Base-by-base conservation (phyloP, 179 eudicot species). In the Sideroxylon spinosum region DNA sequence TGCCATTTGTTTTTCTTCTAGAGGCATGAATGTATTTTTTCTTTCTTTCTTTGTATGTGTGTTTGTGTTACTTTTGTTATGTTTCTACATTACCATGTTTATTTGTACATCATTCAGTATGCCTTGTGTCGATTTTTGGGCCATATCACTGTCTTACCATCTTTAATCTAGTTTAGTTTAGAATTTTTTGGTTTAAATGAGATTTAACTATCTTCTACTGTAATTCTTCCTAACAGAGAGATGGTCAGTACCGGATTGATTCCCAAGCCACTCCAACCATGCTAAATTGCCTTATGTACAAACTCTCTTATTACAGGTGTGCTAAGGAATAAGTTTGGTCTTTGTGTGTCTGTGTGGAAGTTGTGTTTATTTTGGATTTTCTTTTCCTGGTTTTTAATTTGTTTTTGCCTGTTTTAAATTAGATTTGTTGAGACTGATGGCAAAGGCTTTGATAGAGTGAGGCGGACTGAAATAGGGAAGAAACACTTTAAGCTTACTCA, bases 401-500 rank as follows among this genome's bases (percentile, higher is more conserved):
- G 59, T 59, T 76, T 63, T 73, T 32, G 25, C 57, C 68, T 74
- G 14, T 56, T 65, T 23, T 52, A 23, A 52, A 81, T n/a, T 82
- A 89, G 91, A 86, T 94, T 90, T 84, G 94, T 90, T 72, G 92
- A 89, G 87, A 89, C 98, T 57, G 97, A 92, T 85, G 94, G 97
- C 10, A 90, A 85, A 88, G 97, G 91, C 68, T 96, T 78, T 74
- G 98, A 96, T 85, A 83, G 96, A 87, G 99, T 95, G 69, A 86
- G 99, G 76, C 83, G 90, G 76, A 92, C 97, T 72, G 99, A 96
- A 86, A 96, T 96, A 22, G 99, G 99, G 84, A 96, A 94, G 88
- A 96, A 96, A 77, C 81, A 93, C 79, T 88, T 96, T 74, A 94
- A 92, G 86, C 91, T 96, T 55, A 84, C 96, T 64, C 87, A 96